Evolutionary conservation across 768 basidiomycete species (phyloP), one percentile per base, ranked within the genome.

Genomic region (Russula sp.): DNA sequence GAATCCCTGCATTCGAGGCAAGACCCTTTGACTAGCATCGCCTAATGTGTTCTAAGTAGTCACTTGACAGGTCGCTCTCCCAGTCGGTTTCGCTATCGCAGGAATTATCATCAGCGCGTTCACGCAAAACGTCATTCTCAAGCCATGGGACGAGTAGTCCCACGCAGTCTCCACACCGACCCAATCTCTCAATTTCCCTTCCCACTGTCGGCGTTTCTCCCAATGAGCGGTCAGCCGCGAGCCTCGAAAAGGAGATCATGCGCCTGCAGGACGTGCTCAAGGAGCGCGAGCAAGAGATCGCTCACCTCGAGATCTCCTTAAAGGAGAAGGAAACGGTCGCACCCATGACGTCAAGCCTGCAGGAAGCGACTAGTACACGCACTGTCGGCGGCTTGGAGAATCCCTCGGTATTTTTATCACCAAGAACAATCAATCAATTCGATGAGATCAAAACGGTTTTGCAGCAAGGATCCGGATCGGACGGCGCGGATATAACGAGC

Each of bases 31-130:
- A 55, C 56, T 65, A 52, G 62, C 44, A n/a, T 59, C 54, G 49
- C 27, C 57, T 40, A 63, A 69, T 45, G 14, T 56, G 59, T 55
- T 34, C 32, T 51, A 62, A 54, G 40, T 55, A 44, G 69, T 68
- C 64, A 57, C 62, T 58, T 44, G 70, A 59, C 57, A 91, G 90
- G 83, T 93, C 92, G 85, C 84, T 87, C 68, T 92, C 90, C 78
- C 91, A 91, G 77, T 94, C 94, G 74, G 84, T 87, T 80, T 96
- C 94, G 81, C 86, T 96, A 70, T 95, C 94, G 79, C 94, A 98
- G 94, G 94, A 92, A 82, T 83, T 93, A 68, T 93, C 87, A 69
- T 93, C 87, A 79, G 89, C 77, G 77, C 88, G 87, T 72, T 90
- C 86, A 78, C 89, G 89, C 82, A 88, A 88, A 78, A 78, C 81